A percentile compares a stretch with the other conserved stretches of the same genome.
Evolutionary conservation across 192 early-diverging fungal species (phyloP).

Genomic region (Oehlia diaphana): DNA sequence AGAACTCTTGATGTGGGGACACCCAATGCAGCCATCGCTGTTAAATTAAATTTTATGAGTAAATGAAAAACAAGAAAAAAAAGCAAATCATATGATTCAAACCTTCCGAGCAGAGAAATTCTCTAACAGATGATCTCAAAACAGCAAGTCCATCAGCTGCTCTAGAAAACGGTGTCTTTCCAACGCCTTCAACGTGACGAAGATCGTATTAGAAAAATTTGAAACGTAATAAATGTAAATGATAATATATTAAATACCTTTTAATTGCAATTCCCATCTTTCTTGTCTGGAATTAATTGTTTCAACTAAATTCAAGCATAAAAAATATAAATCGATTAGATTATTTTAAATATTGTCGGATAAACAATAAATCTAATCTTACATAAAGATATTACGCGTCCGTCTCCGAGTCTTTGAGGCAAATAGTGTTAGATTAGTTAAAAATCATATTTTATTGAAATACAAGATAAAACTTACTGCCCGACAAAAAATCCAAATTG

Average conservation of each 20-base stretch:
- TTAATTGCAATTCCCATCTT: constrained; percentile 80
- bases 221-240: not conserved
- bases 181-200: constrained; percentile 36
- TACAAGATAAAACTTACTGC: constrained; percentile 39
- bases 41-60: not conserved
- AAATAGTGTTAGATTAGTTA: not conserved
- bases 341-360: not conserved
- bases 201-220: not conserved
- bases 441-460: not conserved
- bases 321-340: not conserved
- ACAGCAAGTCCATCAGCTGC: constrained; percentile 88
- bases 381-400: constrained; percentile 79
- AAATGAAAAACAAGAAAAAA: constrained; percentile 12
- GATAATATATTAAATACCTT: constrained; percentile 47
- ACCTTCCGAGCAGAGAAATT: constrained; percentile 64
- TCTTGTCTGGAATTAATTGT: constrained; percentile 37
- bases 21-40: constrained; percentile 59
- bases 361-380: constrained; percentile 36
- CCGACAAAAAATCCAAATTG: constrained; percentile 71
- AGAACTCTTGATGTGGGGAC: constrained; percentile 80
- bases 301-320: constrained; percentile 40
- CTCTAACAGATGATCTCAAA: constrained; percentile 82
- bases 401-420: constrained; percentile 67
- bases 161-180: constrained; percentile 84
- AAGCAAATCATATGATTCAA: constrained; percentile 13